phyloP scores from a whole-genome alignment of 106 monocot genomes.

The Ottelia alismoides region DNA sequence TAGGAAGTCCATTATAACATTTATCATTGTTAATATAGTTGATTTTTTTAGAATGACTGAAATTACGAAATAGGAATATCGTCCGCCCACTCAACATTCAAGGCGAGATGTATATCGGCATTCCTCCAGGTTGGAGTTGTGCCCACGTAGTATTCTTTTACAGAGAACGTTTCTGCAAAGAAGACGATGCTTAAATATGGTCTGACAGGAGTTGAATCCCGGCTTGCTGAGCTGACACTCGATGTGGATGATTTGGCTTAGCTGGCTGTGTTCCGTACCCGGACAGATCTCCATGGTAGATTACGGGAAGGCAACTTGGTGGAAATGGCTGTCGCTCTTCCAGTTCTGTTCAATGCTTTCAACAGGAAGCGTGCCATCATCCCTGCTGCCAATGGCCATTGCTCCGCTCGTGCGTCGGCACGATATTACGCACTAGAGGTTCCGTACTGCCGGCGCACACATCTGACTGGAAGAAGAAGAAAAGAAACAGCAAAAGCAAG shows the following conservation, averaged over 20 bases:
- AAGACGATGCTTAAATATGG: not conserved
- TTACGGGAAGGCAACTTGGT: constrained; percentile 24
- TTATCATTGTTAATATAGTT: no score
- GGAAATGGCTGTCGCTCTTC: constrained; percentile 40
- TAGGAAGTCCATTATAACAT: no score
- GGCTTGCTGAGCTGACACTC: constrained; percentile 63
- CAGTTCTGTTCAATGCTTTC: constrained; percentile 80
- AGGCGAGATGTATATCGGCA: constrained; percentile 92
- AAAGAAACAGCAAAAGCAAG: constrained; percentile 15
- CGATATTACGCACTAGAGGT: constrained; percentile 78
- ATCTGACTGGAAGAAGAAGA: constrained; percentile 28
- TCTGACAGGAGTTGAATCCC: constrained; percentile 76
- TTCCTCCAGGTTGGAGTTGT: constrained; percentile 64
- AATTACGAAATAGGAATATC: no score
- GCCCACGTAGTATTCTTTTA: not conserved
- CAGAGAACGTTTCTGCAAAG: not conserved
- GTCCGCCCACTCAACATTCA: constrained; percentile 72
- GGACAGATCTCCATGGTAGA: constrained; percentile 28
- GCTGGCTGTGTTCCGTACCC: constrained; percentile 15
- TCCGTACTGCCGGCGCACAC: constrained; percentile 52
- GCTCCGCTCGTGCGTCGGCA: constrained; percentile 86
- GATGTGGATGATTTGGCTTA: constrained; percentile 54
- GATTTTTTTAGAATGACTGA: no score
- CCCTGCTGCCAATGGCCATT: constrained; percentile 96
- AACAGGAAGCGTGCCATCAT: constrained; percentile 79